Base-by-base conservation (phyloP, 2,329 filamentous ascomycete species). In the Xylaria sp. region DNA sequence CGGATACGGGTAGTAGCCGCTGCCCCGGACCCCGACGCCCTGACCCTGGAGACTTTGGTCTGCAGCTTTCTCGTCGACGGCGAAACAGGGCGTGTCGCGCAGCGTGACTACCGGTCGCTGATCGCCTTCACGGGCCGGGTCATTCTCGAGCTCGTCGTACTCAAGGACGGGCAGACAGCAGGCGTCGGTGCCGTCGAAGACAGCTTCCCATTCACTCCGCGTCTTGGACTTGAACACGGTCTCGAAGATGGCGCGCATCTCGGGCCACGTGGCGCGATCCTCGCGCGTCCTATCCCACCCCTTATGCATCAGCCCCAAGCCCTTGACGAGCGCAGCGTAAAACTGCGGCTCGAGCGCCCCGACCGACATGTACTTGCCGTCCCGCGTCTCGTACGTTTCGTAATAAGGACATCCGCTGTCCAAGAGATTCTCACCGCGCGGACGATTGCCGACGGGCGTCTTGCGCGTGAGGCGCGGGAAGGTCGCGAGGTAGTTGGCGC, bases 141-240 rank as follows among this genome's bases (percentile, higher is more conserved):
- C 60, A 12, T 47, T 70, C 69, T 74, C 69, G 37, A 72, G 63
- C 72, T 78, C 78, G n/a, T 69, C 72, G 67, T 92, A 91, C 35
- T 88, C 88, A 43, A 97, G 79, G 1, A 98, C 91, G 0, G 94
- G 94, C n/a, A 92, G 92, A 66, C 90, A 92, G 76, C 94, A 98
- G 1, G 94, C 94, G 78, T 98, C 94, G 0, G 91, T 95, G 11
- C 91, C 92, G 74, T 96, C 92, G 74, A 97, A 98, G 5, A 96
- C 80, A 3, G 64, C 74, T 77, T 97, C 94, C 94, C 94, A 98
- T 74, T 96, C 89, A 0, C 77, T 73, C 35, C 94, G 83, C 4
- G 89, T 90, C 78, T 88, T 92, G 46, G 79, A 76, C 74, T 83
- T 86, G 76, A 98, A 97, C 0, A 79, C 81, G 3, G 73, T 74